Evolutionary conservation across 2,329 filamentous ascomycete species (phyloP).

Genomic region (Botrytis deweyae): DNA sequence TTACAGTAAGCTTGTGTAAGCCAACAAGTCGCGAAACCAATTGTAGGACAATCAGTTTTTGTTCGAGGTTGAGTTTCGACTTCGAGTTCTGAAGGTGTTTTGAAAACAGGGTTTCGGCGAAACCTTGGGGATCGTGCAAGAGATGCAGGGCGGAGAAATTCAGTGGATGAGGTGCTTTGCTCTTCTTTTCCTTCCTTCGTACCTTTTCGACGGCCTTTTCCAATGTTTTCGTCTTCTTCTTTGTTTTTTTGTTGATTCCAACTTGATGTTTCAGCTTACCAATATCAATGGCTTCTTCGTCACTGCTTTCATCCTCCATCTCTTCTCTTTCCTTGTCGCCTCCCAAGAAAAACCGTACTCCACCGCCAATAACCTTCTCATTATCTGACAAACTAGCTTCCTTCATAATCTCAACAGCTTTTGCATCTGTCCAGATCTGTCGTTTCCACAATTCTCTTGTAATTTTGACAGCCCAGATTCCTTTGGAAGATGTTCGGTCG

Average conservation of each 20-base stretch:
- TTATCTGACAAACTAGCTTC: slow-evolving; percentile 86
- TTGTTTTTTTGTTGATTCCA: slow-evolving; percentile 94
- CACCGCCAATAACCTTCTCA: slow-evolving; percentile 85
- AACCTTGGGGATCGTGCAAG: slow-evolving; percentile 90
- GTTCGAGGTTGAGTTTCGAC: slow-evolving; percentile 80
- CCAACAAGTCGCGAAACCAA: slow-evolving; percentile 89
- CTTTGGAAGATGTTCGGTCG: slow-evolving; percentile 80
- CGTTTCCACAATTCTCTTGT: slow-evolving; percentile 95
- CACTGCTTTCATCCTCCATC: slow-evolving; percentile 82
- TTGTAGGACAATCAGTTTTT: slow-evolving; percentile 86
- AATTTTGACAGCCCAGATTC: slow-evolving; percentile 93
- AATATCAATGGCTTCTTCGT: slow-evolving; percentile 80
- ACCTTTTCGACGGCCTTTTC: slow-evolving; percentile 80
- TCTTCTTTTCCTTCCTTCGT: slow-evolving; percentile 82
- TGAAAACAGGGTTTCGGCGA: slow-evolving; percentile 83
- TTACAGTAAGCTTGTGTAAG: slow-evolving; percentile 85
- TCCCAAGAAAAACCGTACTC: slow-evolving; percentile 91
- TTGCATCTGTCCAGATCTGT: slow-evolving; percentile 92
- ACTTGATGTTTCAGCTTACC: slow-evolving; percentile 79
- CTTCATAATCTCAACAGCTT: slow-evolving; percentile 97
- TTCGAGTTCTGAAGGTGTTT: slow-evolving; percentile 89
- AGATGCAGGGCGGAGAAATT: slow-evolving; percentile 97
- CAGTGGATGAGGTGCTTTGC: slow-evolving; percentile 79
- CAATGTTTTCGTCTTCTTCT: slow-evolving; percentile 77
- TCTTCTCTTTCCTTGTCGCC: slow-evolving; percentile 96